These are phyloP conservation scores for Quercus agrifolia DNA, from an alignment of 306 rosid species.

Conservation along the genomic window DNA sequence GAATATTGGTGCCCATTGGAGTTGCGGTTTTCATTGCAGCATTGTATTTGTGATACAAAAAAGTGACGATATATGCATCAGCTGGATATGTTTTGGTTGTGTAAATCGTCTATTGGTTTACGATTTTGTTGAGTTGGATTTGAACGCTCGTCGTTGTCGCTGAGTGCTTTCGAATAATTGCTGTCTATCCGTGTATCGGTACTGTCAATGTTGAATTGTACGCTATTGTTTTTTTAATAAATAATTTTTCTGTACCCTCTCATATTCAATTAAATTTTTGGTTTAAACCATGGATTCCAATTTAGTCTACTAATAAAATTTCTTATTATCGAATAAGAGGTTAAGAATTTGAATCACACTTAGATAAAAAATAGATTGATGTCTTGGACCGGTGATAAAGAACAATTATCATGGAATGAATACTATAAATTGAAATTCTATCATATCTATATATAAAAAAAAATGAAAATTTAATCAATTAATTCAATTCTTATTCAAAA, in stretches of 20 bases:
- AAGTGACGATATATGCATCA: background rate
- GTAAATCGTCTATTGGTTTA: background rate
- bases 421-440: no score
- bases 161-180: conserved; percentile 28
- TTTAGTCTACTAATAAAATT: no score
- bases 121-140: background rate
- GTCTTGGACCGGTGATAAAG: no score
- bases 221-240: background rate
- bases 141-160: conserved; percentile 4
- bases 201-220: background rate
- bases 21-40: conserved; percentile 20
- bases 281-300: no score
- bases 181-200: background rate
- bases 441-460: no score
- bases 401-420: no score
- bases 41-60: background rate
- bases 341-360: fast-evolving
- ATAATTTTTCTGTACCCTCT: background rate
- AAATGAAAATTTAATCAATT: no score
- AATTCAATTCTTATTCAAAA: no score
- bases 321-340: no score
- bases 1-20: conserved; percentile 12
- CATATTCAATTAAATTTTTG: no score
- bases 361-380: no score
- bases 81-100: background rate